These are phyloP conservation scores for Scytalidium sp. DNA, from an alignment of 2,329 filamentous ascomycete species.

Conservation along the genomic window DNA sequence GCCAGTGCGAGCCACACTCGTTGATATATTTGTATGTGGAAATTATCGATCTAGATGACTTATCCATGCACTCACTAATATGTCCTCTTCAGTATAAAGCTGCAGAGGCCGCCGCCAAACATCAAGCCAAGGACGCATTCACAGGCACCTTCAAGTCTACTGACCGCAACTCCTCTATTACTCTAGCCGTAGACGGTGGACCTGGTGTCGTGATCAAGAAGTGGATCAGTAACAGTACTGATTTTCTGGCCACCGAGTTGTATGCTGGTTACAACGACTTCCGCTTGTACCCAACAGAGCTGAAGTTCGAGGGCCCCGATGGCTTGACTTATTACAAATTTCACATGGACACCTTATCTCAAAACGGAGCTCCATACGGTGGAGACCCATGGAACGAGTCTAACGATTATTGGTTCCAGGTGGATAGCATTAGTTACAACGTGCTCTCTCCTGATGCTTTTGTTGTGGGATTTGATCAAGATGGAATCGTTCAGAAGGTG, in stretches of 20 bases:
- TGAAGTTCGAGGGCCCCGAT: conserved; percentile 6
- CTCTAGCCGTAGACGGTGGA: conserved; percentile 17
- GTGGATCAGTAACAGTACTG: conserved; percentile 29
- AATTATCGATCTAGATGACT: conserved; percentile 11
- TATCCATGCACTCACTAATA: conserved; percentile 14
- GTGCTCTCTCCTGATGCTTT: background rate
- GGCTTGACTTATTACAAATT: background rate
- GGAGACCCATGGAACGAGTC: background rate
- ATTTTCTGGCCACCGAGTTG: conserved; percentile 16
- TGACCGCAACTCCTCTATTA: conserved; percentile 24
- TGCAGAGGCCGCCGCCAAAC: conserved; percentile 3
- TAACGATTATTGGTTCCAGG: background rate
- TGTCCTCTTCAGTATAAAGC: conserved; percentile 25
- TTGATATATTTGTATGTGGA: conserved; percentile 25
- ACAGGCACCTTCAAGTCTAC: conserved; percentile 4
- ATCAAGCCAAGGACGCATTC: conserved; percentile 10
- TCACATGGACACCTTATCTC: background rate
- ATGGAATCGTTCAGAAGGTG: background rate
- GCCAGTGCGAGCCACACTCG: conserved; percentile 25
- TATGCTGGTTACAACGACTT: conserved; percentile 3
- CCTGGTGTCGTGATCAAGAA: conserved; percentile 24
- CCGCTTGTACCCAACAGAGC: conserved; percentile 11
- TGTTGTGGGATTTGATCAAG: background rate
- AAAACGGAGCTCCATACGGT: background rate
- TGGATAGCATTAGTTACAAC: background rate